These are phyloP conservation scores for Amauroascus verrucosus DNA, from an alignment of 2,329 filamentous ascomycete species.

Conservation along the genomic window DNA sequence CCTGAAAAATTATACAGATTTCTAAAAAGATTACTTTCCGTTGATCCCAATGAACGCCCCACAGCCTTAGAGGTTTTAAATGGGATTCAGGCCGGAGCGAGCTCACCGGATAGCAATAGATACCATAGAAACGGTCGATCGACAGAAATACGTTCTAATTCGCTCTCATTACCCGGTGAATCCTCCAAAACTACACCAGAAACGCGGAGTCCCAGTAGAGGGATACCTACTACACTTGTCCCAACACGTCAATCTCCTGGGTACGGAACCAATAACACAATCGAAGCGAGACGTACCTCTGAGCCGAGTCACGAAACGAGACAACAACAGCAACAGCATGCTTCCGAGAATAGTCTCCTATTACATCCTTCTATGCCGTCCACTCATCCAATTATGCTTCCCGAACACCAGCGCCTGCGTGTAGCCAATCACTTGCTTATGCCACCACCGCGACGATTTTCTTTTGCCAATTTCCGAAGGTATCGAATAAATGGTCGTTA, in stretches of 20 bases:
- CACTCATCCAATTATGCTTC: not conserved
- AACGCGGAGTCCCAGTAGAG: slow-evolving; percentile 18
- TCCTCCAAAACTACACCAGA: slow-evolving; percentile 19
- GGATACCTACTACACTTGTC: not conserved
- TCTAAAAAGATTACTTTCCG: slow-evolving; percentile 66
- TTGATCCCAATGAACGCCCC: slow-evolving; percentile 66
- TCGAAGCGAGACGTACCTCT: not conserved
- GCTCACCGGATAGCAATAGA: slow-evolving; percentile 37
- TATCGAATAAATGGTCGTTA: slow-evolving; percentile 18
- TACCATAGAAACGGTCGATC: slow-evolving; percentile 26
- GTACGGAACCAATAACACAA: slow-evolving; percentile 6
- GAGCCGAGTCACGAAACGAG: not conserved
- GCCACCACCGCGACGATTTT: slow-evolving; percentile 32
- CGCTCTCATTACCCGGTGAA: slow-evolving; percentile 34
- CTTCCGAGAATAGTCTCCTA: not conserved
- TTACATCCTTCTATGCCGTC: not conserved
- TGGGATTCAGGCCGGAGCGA: slow-evolving; percentile 52
- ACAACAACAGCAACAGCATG: not conserved
- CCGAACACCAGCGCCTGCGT: slow-evolving; percentile 4
- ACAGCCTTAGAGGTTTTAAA: slow-evolving; percentile 75
- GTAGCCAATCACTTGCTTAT: slow-evolving; percentile 29
- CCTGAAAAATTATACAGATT: slow-evolving; percentile 78
- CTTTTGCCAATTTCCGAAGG: slow-evolving; percentile 22
- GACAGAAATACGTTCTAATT: slow-evolving; percentile 25
- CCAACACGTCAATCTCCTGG: slow-evolving; percentile 4